Base-by-base conservation (phyloP, 2,329 filamentous ascomycete species). In the Daldinia sp. region DNA sequence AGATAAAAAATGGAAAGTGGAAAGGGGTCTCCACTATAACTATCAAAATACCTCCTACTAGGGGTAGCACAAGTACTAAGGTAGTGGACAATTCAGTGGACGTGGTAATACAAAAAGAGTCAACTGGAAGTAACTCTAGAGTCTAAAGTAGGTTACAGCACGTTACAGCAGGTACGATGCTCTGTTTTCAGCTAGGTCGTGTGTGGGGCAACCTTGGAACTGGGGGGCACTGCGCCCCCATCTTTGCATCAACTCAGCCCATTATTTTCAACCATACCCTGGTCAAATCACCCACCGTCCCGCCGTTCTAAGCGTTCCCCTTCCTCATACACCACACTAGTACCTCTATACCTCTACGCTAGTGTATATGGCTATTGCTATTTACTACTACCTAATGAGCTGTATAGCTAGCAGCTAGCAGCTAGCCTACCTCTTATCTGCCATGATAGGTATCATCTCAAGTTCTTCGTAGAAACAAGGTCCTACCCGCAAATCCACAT, bases 211-310 rank as follows among this genome's bases (percentile, higher is more conserved):
- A 19, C 23, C n/a, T n/a, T n/a, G n/a, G 30, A 25, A 47, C 34
- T 23, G 41, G 43, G 41, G 49, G 11, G 2, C 15, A 41, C 53
- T 55, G 49, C 55, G 56, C 64, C 58, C 60, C 57, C 35, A 30
- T 53, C 55, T 32, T 55, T 34, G 27, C 49, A 37, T 58, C 56
- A 56, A 64, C 63, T 63, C 56, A 60, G 60, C 60, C 62, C 62
- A 67, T 43, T 56, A 50, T 65, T n/a, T n/a, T 63, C 52, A 49
- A 53, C 19, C 17, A 2, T 45, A 3, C 57, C 58, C 53, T 35
- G 25, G 56, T 60, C 50, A 43, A 43, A 29, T 61, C 32, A 53
- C 39, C 57, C 56, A 30, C 39, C 41, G 27, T 45, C 37, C 23
- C 39, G 17, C n/a, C 23, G n/a, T 15, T 23, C 15, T 17, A 49